Percentiles rank a stretch among this genome's conserved stretches.
Conservation (phyloP, 208 protist species). For the Angomonas deanei region DNA sequence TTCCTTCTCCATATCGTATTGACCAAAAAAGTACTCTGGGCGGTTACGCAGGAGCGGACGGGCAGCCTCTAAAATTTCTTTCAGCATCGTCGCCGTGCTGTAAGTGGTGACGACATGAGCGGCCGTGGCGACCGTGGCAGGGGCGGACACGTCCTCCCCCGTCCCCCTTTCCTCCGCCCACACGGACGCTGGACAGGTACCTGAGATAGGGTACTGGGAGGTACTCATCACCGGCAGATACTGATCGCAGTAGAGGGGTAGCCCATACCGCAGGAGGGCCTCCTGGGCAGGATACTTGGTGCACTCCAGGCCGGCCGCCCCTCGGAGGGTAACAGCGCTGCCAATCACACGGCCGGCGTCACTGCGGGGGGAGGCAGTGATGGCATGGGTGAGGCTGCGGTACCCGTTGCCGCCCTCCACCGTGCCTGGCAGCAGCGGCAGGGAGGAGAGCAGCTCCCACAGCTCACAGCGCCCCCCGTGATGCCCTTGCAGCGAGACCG, state of each 20-base stretch:
- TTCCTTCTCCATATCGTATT: constrained; percentile 65
- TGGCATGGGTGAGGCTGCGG: constrained; percentile 57
- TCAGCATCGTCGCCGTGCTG: constrained; percentile 57
- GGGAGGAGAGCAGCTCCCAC: constrained; percentile 49
- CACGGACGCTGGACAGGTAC: constrained; percentile 58
- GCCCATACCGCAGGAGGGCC: constrained; percentile 72
- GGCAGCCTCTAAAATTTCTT: constrained; percentile 16
- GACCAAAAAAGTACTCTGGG: constrained; percentile 29
- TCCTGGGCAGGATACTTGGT: constrained; percentile 51
- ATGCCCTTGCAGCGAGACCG: constrained; percentile 26
- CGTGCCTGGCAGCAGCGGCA: constrained; percentile 37
- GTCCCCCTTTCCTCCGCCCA: not conserved
- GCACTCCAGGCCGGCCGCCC: constrained; percentile 39
- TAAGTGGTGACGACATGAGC: constrained; percentile 68
- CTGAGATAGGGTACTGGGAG: constrained; percentile 59
- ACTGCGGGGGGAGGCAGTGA: constrained; percentile 16
- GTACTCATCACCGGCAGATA: constrained; percentile 59
- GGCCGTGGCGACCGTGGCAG: constrained; percentile 35
- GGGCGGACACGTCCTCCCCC: not conserved
- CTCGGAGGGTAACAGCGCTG: constrained; percentile 62
- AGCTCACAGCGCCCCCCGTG: constrained; percentile 27
- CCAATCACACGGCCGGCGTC: constrained; percentile 61
- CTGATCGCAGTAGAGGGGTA: constrained; percentile 51
- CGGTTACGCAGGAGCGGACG: constrained; percentile 36
- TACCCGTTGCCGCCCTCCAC: constrained; percentile 18